Conservation (phyloP, 768 basidiomycete genomes). For the Tylopilus sp. region DNA sequence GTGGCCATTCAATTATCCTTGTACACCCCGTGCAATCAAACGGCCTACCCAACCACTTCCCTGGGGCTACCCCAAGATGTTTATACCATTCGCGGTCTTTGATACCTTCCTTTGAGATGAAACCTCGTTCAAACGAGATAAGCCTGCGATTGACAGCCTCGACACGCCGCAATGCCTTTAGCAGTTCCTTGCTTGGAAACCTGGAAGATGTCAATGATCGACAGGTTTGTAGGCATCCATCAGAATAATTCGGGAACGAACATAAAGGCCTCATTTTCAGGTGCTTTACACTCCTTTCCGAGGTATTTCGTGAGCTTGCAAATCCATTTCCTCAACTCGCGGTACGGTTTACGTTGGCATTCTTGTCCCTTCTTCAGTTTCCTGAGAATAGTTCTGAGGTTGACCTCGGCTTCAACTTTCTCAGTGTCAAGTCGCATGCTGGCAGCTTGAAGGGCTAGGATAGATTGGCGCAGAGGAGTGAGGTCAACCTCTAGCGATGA, state of each 20-base stretch:
- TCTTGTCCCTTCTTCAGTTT: conserved; percentile 30
- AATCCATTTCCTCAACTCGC: conserved; percentile 8
- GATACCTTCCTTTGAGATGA: conserved; percentile 78
- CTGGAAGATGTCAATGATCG: conserved; percentile 15
- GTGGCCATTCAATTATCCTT: conserved; percentile 3
- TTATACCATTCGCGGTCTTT: conserved; percentile 85
- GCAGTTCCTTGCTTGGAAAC: conserved; percentile 34
- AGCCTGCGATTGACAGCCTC: conserved; percentile 65
- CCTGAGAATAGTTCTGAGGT: conserved; percentile 45
- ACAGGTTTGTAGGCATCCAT: neutral
- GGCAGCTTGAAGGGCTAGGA: conserved; percentile 45
- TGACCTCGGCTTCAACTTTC: conserved; percentile 50
- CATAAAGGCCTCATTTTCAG: conserved; percentile 10
- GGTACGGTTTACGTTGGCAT: conserved; percentile 20
- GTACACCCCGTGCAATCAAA: no score
- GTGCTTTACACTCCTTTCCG: conserved; percentile 23
- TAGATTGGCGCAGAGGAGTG: conserved; percentile 42
- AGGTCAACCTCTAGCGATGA: conserved; percentile 49
- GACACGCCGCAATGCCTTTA: conserved; percentile 58
- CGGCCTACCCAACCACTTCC: conserved; percentile 78
- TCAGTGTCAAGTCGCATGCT: conserved; percentile 58
- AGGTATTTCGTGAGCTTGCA: conserved; percentile 38
- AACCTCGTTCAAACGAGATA: conserved; percentile 70
- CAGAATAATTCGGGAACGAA: conserved; percentile 5
- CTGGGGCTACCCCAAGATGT: conserved; percentile 88